phyloP scores from a whole-genome alignment of 345 rosid genomes.

The Camelina laxa region DNA sequence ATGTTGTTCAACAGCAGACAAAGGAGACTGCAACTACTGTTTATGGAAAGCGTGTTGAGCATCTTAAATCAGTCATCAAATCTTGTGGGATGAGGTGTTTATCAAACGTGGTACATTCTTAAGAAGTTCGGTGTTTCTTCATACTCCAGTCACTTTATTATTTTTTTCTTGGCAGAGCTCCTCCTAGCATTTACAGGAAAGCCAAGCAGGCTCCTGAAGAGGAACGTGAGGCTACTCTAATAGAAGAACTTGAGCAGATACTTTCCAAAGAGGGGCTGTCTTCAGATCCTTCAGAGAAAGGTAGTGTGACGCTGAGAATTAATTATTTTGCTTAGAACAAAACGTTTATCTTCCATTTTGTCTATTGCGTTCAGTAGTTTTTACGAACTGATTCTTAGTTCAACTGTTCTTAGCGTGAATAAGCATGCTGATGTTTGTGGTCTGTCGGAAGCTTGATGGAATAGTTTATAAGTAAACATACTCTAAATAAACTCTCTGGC shows the following conservation, averaged over 20 bases:
- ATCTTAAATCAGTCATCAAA: slow-evolving; percentile 80
- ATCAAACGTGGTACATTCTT: slow-evolving; percentile 31
- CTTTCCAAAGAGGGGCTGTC: slow-evolving; percentile 92
- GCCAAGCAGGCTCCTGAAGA: slow-evolving; percentile 85
- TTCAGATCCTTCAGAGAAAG: slow-evolving; percentile 80
- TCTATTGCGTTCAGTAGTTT: neutral
- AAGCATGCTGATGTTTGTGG: slow-evolving; percentile 7
- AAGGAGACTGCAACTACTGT: slow-evolving; percentile 65
- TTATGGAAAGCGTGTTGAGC: slow-evolving; percentile 84
- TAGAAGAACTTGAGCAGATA: slow-evolving; percentile 81
- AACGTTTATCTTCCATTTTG: neutral
- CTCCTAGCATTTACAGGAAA: slow-evolving; percentile 81
- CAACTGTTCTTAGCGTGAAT: neutral
- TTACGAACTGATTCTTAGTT: neutral
- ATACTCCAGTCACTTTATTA: neutral
- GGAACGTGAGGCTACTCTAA: slow-evolving; percentile 74
- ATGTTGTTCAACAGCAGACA: slow-evolving; percentile 54
- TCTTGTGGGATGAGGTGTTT: slow-evolving; percentile 84
- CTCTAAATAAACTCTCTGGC: slow-evolving; percentile 7
- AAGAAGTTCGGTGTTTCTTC: slow-evolving; percentile 24
- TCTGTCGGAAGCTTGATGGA: neutral
- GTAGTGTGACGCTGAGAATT: slow-evolving; percentile 40
- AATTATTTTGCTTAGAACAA: neutral
- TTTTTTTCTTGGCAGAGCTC: slow-evolving; percentile 55
- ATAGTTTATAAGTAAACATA: neutral